These are phyloP conservation scores for Strombidium stylifer DNA, from an alignment of 73 alveolate species.

Conservation along the genomic window DNA sequence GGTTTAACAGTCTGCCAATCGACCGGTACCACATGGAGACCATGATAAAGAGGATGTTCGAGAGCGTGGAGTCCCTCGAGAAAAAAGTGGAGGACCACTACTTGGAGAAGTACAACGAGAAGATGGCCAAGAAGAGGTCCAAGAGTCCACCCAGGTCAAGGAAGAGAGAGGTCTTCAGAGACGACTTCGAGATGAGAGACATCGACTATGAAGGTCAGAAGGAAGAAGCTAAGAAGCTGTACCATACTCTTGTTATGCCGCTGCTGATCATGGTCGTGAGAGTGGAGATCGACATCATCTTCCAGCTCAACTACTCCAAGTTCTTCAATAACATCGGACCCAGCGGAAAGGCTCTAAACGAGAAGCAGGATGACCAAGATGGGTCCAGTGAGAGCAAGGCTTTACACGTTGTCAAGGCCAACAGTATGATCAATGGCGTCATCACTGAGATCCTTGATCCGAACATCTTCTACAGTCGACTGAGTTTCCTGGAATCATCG, in stretches of 20 bases:
- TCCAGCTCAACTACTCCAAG: neutral
- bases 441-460: constrained; percentile 23
- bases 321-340: neutral
- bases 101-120: no score
- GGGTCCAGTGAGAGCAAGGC: no score
- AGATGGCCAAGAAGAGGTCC: no score
- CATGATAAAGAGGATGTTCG: no score
- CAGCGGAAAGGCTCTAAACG: neutral
- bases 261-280: constrained; percentile 13
- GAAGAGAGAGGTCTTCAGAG: no score
- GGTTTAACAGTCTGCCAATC: neutral
- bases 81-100: no score
- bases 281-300: constrained; percentile 11
- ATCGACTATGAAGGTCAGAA: no score
- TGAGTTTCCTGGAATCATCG: constrained; percentile 21
- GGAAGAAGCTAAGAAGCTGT: no score
- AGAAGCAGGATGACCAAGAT: no score
- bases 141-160: no score
- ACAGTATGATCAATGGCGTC: neutral
- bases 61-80: no score
- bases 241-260: constrained; percentile 22
- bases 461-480: constrained; percentile 12
- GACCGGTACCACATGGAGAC: constrained; percentile 3
- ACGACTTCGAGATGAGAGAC: no score
- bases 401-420: neutral